Base-by-base conservation (phyloP, 495 filamentous ascomycete genomes). In the Aspergillus indologenus region DNA sequence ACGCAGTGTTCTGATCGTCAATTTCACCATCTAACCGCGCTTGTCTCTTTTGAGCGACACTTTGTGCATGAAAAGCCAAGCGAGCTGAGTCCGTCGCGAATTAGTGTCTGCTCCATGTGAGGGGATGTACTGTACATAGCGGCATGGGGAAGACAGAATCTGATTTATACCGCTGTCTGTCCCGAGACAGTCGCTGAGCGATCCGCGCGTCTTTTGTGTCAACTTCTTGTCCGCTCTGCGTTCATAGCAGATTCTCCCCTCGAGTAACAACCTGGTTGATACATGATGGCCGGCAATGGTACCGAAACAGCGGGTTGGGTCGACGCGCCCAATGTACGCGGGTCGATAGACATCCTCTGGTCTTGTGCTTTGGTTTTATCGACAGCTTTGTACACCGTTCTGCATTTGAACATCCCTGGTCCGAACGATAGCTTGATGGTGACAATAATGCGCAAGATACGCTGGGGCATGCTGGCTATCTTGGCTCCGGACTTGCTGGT, bases 301-400 rank as follows among this genome's bases (percentile, higher is more conserved):
- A 47, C 29, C 1, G 52, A 42, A 44, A 19, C 42, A 14, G 21
- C 2, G 11, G 54, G 54, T 9, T 56, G 54, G 54, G 21, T 31
- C 3, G 31, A 42, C 42, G 53, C 26, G n/a, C 45, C 54, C 40
- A 42, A 53, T 40, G 49, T 22, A 17, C 40, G 59, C 6, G 48
- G 45, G 5, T 44, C 53, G 5, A 52, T 48, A n/a, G 59, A 61
- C 19, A 61, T 61, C 40, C 19, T 61, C 17, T 61, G 53, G 59
- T 24, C 45, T 18, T 61, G 53, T 17, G 20, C 43, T 5, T 56
- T 49, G 1, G 54, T 53, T 6, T 23, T 61, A 21, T 53, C 54
- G 40, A 49, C 54, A 34, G 53, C 43, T 22, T 47, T 48, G 12
- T 60, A 53, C 53, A 56, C 58, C 6, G 52, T 55, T 17, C 58